Evolutionary conservation across 164 flowering plant species (phyloP).

Genomic region (Chloranthus sessilifolius): DNA sequence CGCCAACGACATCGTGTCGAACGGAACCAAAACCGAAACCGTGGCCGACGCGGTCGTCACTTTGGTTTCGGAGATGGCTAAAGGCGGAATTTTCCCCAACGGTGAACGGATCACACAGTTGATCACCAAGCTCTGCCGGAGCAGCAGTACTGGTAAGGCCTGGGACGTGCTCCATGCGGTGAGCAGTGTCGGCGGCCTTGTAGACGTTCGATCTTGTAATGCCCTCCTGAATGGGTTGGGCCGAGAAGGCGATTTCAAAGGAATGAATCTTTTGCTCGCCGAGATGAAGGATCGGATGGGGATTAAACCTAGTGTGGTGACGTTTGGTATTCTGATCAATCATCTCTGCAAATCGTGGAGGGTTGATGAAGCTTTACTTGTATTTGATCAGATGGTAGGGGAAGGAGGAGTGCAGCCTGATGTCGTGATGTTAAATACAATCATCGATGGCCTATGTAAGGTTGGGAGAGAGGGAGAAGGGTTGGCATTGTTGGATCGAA

Average conservation of each 20-base stretch:
- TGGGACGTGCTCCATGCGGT: constrained; percentile 48
- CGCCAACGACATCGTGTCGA: constrained; percentile 3
- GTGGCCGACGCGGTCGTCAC: constrained; percentile 25
- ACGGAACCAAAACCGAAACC: constrained; percentile 14
- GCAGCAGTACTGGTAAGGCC: constrained; percentile 28
- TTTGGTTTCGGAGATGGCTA: constrained; percentile 34
- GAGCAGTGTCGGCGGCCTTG: constrained; percentile 31
- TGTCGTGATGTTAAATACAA: constrained; percentile 50
- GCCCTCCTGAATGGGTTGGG: constrained; percentile 59
- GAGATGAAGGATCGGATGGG: constrained; percentile 68
- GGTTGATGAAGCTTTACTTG: constrained; percentile 63
- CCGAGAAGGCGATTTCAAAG: constrained; percentile 28
- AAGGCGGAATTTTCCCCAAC: constrained; percentile 36
- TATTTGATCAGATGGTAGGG: constrained; percentile 40
- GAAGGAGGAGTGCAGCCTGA: constrained; percentile 42
- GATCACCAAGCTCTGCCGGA: constrained; percentile 44
- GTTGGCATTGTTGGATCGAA: constrained; percentile 36
- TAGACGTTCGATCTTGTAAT: constrained; percentile 49
- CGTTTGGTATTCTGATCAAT: constrained; percentile 62
- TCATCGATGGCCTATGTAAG: constrained; percentile 84
- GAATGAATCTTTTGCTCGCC: constrained; percentile 44
- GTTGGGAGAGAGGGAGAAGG: constrained; percentile 77
- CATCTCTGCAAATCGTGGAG: constrained; percentile 54
- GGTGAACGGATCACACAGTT: constrained; percentile 29
- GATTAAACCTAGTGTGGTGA: constrained; percentile 46